Percentiles rank a stretch among this genome's conserved stretches.
Evolutionary conservation across 2,329 filamentous ascomycete species (phyloP).

Genomic region (Phoma sp.): DNA sequence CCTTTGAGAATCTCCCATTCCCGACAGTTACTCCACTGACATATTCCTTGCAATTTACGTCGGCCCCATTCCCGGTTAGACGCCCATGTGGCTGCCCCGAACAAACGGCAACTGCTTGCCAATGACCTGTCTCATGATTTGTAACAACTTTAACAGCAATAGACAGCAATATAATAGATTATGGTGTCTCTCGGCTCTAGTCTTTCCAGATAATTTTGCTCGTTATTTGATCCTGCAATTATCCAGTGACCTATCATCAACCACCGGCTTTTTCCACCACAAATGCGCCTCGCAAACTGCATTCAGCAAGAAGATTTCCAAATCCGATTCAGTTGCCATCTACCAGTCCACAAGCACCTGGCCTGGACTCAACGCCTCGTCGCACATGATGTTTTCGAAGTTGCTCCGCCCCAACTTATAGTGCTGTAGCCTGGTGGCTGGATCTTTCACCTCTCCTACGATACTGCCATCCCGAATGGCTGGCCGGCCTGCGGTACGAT

Average conservation of each 20-base stretch:
- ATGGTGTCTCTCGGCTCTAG: slow-evolving; percentile 17
- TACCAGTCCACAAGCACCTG: background rate
- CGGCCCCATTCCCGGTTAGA: slow-evolving; percentile 14
- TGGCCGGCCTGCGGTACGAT: background rate
- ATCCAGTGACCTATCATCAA: slow-evolving; percentile 33
- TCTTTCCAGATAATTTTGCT: slow-evolving; percentile 16
- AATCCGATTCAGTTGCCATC: background rate
- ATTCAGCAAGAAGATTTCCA: background rate
- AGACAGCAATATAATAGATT: slow-evolving; percentile 45
- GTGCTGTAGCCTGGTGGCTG: background rate
- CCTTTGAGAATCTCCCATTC: slow-evolving; percentile 28
- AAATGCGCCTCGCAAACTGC: slow-evolving; percentile 11
- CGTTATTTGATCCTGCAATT: slow-evolving; percentile 21
- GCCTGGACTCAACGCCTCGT: slow-evolving; percentile 1
- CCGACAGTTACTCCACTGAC: slow-evolving; percentile 3
- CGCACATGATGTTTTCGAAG: slow-evolving; percentile 4
- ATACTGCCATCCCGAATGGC: background rate
- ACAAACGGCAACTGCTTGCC: slow-evolving; percentile 24
- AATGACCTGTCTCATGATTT: slow-evolving; percentile 30
- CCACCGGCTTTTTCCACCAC: slow-evolving; percentile 36
- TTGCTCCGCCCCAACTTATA: background rate
- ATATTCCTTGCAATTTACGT: slow-evolving; percentile 10
- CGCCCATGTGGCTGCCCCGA: slow-evolving; percentile 28
- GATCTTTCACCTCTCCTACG: background rate
- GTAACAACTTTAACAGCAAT: slow-evolving; percentile 32